Conservation (phyloP, 2,329 filamentous ascomycete genomes). For the Boeremia exigua region DNA sequence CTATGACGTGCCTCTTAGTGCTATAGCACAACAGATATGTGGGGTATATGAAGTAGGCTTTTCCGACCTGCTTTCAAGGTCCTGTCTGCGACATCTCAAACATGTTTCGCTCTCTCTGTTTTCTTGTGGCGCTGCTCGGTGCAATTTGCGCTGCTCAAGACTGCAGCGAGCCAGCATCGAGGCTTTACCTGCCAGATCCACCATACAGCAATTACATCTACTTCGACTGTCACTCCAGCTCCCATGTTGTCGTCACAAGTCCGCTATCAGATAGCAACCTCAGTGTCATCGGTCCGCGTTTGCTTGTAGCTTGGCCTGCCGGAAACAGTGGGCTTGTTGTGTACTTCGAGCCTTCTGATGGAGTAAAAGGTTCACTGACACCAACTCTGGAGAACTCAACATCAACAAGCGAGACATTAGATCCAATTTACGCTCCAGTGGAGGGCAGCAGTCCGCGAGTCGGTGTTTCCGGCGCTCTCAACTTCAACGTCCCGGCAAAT, state of each 20-base stretch:
- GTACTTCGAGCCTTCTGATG: constrained; percentile 63
- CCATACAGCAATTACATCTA: constrained; percentile 72
- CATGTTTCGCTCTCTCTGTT: background rate
- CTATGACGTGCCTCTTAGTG: background rate
- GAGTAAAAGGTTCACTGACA: constrained; percentile 60
- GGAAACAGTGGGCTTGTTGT: constrained; percentile 67
- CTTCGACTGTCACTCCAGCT: constrained; percentile 66
- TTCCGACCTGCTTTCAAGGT: background rate
- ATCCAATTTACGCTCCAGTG: constrained; percentile 51
- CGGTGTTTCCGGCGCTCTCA: constrained; percentile 61
- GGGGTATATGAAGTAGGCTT: background rate
- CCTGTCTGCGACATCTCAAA: background rate
- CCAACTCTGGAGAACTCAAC: constrained; percentile 61
- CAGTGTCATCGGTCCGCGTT: constrained; percentile 62
- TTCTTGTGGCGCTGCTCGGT: constrained; percentile 4
- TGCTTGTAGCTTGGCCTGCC: constrained; percentile 68
- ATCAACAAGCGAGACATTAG: constrained; percentile 51
- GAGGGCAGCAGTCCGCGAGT: constrained; percentile 52
- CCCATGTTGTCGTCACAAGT: constrained; percentile 67
- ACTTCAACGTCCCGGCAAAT: constrained; percentile 64
- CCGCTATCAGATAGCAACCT: constrained; percentile 62
- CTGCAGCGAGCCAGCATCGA: constrained; percentile 23
- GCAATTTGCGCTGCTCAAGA: constrained; percentile 2
- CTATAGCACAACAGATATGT: background rate
- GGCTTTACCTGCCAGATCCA: constrained; percentile 59